phyloP scores from a whole-genome alignment of 176 grass and related monocot genomes.

The Juncus effusus region DNA sequence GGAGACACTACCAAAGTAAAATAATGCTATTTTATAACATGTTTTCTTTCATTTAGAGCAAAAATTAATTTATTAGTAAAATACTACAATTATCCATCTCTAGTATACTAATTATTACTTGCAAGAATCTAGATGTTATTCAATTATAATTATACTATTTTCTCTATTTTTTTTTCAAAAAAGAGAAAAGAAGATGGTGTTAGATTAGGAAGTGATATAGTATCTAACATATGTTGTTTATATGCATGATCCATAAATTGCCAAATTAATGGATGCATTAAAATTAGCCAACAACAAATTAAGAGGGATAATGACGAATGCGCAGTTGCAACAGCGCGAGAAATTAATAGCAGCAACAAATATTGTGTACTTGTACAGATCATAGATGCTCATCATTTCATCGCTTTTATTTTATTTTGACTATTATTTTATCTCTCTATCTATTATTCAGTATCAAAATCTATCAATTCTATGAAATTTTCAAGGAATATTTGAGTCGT shows the following conservation, averaged over 20 bases:
- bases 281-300: constrained; percentile 23
- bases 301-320: constrained; percentile 19
- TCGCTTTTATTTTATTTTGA: constrained; percentile 4
- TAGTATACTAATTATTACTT: no score
- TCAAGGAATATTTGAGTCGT: background rate
- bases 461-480: constrained; percentile 1
- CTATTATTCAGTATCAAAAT: background rate
- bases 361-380: constrained; percentile 19
- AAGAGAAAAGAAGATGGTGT: no score
- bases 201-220: no score
- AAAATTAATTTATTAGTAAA: no score
- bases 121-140: no score
- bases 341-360: constrained; percentile 23
- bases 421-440: background rate
- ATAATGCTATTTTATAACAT: no score
- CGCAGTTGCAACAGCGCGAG: constrained; percentile 18
- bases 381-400: background rate
- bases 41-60: no score
- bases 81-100: no score
- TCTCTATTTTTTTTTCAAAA: no score
- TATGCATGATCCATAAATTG: background rate
- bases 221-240: no score
- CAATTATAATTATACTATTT: no score
- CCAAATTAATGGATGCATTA: constrained; percentile 3
- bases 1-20: no score